A percentile compares a stretch with the other conserved stretches of the same genome.
Conservation (phyloP, 129 eudicot species). For the Flaveria brownii region DNA sequence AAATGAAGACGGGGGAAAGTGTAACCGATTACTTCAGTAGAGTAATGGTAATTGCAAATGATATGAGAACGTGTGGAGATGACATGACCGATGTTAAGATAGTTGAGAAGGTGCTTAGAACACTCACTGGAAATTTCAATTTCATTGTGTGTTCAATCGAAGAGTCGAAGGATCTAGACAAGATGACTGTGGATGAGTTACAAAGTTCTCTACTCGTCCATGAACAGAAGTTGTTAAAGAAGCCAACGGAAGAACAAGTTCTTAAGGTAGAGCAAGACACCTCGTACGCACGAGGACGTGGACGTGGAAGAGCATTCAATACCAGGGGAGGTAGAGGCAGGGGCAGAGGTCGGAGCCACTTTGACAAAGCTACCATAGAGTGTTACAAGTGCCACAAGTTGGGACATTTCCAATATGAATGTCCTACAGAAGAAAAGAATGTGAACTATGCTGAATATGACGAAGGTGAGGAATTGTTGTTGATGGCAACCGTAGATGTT, state of each 20-base stretch:
- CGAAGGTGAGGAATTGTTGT: background rate
- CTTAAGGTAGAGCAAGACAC: background rate
- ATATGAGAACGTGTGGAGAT: background rate
- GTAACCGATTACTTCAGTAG: background rate
- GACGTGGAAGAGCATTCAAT: background rate
- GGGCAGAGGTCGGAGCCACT: background rate
- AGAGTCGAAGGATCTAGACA: too few species aligned
- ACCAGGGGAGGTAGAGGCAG: background rate
- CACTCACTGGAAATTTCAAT: too few species aligned
- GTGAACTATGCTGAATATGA: background rate
- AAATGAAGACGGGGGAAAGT: background rate
- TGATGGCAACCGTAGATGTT: background rate
- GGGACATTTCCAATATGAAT: conserved; percentile 14
- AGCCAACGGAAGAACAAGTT: background rate
- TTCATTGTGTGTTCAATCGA: too few species aligned
- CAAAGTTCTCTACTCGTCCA: too few species aligned
- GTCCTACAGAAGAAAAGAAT: background rate
- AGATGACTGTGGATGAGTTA: too few species aligned
- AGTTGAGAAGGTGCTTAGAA: too few species aligned
- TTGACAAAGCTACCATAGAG: background rate
- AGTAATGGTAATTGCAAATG: background rate
- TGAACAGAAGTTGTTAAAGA: background rate
- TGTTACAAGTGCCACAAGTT: conserved; percentile 5
- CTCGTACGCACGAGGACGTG: background rate
- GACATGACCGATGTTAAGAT: too few species aligned